A percentile compares a stretch with the other conserved stretches of the same genome.
These are phyloP conservation scores for Metarhizium anisopliae DNA, from an alignment of 2,329 filamentous ascomycete species.

Conservation along the genomic window DNA sequence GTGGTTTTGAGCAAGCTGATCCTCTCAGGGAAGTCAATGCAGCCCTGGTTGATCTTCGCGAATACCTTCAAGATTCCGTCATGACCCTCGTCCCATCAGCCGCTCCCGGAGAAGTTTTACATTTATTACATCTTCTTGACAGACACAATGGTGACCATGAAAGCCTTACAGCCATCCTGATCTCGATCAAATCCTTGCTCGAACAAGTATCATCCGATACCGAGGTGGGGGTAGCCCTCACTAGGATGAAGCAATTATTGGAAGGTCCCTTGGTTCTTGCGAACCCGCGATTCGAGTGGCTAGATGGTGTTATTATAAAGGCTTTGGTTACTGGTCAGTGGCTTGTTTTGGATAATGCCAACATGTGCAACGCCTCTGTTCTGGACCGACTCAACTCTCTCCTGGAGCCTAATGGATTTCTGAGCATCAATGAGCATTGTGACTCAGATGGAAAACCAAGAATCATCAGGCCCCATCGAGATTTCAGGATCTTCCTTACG, in stretches of 20 bases:
- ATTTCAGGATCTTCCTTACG: conserved; percentile 89
- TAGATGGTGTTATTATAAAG: conserved; percentile 84
- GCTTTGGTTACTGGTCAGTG: conserved; percentile 80
- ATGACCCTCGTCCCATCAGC: conserved; percentile 37
- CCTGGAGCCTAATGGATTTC: conserved; percentile 77
- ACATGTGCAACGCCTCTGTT: conserved; percentile 90
- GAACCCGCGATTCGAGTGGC: conserved; percentile 86
- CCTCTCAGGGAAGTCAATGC: conserved; percentile 61
- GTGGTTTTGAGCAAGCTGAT: conserved; percentile 93
- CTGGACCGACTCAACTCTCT: conserved; percentile 90
- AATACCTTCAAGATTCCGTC: conserved; percentile 42
- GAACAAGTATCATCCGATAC: conserved; percentile 32
- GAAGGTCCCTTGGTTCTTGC: conserved; percentile 48
- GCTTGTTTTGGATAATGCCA: conserved; percentile 94
- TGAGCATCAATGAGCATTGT: conserved; percentile 91
- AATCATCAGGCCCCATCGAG: conserved; percentile 69
- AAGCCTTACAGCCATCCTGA: conserved; percentile 28
- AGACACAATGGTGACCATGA: conserved; percentile 27
- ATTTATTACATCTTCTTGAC: conserved; percentile 42
- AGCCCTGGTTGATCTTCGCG: conserved; percentile 37
- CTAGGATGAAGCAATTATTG: conserved; percentile 40
- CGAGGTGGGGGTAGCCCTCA: conserved; percentile 37
- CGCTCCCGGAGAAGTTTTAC: conserved; percentile 37
- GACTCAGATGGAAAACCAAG: conserved; percentile 72
- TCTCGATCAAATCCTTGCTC: conserved; percentile 30